A percentile compares a stretch with the other conserved stretches of the same genome.
Evolutionary conservation across 345 rosid species (phyloP).

Genomic region (Triadica sebifera): DNA sequence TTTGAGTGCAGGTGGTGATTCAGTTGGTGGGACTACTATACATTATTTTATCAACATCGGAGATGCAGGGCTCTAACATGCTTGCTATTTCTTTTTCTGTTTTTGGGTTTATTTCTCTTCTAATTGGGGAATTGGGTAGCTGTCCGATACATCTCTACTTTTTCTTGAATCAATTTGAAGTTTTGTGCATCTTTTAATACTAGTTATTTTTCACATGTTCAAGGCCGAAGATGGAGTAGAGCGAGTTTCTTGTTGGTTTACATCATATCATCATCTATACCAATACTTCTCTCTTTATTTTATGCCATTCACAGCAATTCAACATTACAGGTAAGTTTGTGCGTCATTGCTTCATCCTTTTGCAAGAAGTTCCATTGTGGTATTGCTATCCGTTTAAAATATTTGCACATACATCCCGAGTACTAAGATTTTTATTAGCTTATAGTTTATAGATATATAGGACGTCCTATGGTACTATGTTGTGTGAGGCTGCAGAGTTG

Average conservation of each 20-base stretch:
- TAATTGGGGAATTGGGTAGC: conserved; percentile 62
- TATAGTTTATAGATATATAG: not conserved
- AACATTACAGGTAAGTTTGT: conserved; percentile 38
- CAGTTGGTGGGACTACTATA: conserved; percentile 35
- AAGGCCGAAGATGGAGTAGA: conserved; percentile 62
- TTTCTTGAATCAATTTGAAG: conserved; percentile 8
- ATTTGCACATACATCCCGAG: not conserved
- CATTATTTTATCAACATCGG: conserved; percentile 26
- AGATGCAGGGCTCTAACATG: conserved; percentile 7
- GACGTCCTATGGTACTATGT: not conserved
- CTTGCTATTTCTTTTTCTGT: conserved; percentile 40
- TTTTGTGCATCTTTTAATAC: conserved; percentile 1
- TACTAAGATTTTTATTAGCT: not conserved
- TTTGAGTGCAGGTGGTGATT: conserved; percentile 41
- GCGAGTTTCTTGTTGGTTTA: conserved; percentile 46
- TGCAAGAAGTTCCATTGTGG: not conserved
- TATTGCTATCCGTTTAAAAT: not conserved
- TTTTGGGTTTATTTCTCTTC: conserved; percentile 41
- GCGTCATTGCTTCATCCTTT: not conserved
- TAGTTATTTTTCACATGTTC: conserved; percentile 9
- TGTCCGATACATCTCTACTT: conserved; percentile 7
- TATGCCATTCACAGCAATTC: conserved; percentile 38
- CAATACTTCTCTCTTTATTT: conserved; percentile 35
- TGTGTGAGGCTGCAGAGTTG: not conserved
- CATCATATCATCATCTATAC: conserved; percentile 40